Evolutionary conservation across 2,329 filamentous ascomycete species (phyloP).

Genomic region (Ceratocystis eucalypticola): DNA sequence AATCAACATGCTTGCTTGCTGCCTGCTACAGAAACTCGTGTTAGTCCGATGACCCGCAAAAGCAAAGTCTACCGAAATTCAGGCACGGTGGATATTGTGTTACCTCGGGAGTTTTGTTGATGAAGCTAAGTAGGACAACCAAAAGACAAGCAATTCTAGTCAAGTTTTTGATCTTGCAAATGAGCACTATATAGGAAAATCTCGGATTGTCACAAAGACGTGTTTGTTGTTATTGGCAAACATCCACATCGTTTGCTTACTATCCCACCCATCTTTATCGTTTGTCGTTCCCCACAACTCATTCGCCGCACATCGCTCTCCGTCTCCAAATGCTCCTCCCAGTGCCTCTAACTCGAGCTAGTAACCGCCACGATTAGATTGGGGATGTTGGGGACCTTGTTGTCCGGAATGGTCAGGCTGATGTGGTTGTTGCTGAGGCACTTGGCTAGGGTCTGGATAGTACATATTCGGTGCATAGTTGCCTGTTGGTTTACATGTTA

Average conservation of each 20-base stretch:
- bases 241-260: background rate
- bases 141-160: background rate
- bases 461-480: conserved; percentile 16
- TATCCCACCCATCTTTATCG: background rate
- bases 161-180: background rate
- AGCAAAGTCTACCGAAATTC: background rate
- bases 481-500: conserved; percentile 4
- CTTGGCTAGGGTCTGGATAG: conserved; percentile 35
- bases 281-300: background rate
- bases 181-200: background rate
- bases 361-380: conserved; percentile 30
- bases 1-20: background rate
- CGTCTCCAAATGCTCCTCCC: background rate
- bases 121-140: background rate
- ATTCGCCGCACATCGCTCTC: background rate
- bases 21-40: background rate
- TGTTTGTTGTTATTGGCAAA: background rate
- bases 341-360: conserved; percentile 23
- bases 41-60: conserved; percentile 10
- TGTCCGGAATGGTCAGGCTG: conserved; percentile 23
- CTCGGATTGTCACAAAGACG: background rate
- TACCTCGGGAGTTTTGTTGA: background rate
- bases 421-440: conserved; percentile 28
- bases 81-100: background rate
- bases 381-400: conserved; percentile 1